Conservation (phyloP, 2,329 filamentous ascomycete genomes). For the Fusarium cyanostomum region DNA sequence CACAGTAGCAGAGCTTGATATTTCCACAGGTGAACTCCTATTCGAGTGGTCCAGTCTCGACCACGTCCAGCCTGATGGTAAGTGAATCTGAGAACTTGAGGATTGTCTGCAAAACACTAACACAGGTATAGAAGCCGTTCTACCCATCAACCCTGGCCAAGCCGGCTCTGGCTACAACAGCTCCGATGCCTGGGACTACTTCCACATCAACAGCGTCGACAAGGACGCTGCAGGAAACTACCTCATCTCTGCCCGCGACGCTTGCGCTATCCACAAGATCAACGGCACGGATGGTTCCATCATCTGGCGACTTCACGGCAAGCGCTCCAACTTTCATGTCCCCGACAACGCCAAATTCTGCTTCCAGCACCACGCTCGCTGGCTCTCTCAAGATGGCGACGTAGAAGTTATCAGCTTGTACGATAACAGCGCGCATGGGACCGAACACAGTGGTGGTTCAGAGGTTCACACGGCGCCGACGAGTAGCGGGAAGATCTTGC, state of each 20-base stretch:
- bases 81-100: neutral
- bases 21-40: constrained; percentile 58
- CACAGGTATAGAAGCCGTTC: constrained; percentile 51
- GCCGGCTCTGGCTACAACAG: constrained; percentile 44
- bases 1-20: constrained; percentile 55
- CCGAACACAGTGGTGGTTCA: constrained; percentile 49
- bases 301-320: constrained; percentile 63
- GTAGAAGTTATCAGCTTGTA: constrained; percentile 63
- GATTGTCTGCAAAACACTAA: neutral
- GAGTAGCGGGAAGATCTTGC: constrained; percentile 59
- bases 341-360: constrained; percentile 53
- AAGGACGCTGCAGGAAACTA: constrained; percentile 60
- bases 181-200: constrained; percentile 61
- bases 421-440: constrained; percentile 62
- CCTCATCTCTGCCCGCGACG: constrained; percentile 62
- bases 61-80: constrained; percentile 41
- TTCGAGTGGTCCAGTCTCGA: constrained; percentile 56
- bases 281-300: constrained; percentile 58
- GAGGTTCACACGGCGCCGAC: constrained; percentile 40
- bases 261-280: constrained; percentile 58
- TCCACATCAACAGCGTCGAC: constrained; percentile 67
- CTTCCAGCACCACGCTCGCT: constrained; percentile 64
- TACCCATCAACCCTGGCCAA: constrained; percentile 58
- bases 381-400: constrained; percentile 50
- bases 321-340: constrained; percentile 52